phyloP scores from a whole-genome alignment of 1,284 basidiomycete species.

The Ceratobasidium sp. region DNA sequence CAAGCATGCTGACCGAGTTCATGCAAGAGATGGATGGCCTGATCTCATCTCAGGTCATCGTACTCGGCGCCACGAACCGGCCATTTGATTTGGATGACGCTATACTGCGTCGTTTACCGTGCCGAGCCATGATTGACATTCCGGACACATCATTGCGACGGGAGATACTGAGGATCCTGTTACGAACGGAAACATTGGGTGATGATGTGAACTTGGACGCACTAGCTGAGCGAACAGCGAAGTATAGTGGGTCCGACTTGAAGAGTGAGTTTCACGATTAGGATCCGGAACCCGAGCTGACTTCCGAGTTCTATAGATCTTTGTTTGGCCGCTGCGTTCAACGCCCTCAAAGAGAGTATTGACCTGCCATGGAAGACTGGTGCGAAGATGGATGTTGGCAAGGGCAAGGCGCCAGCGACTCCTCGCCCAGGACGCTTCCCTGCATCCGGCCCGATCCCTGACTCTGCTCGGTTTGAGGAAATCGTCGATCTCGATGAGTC shows the following conservation, averaged over 20 bases:
- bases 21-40: slow-evolving; percentile 99
- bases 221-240: slow-evolving; percentile 82
- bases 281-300: not conserved
- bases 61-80: slow-evolving; percentile 94
- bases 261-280: slow-evolving; percentile 75
- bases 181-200: slow-evolving; percentile 81
- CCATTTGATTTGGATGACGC: slow-evolving; percentile 90
- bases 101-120: slow-evolving; percentile 84
- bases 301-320: slow-evolving; percentile 70
- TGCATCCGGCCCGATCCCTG: no score
- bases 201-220: slow-evolving; percentile 74
- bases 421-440: not conserved
- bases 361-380: slow-evolving; percentile 75
- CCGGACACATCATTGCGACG: slow-evolving; percentile 81
- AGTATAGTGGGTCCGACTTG: slow-evolving; percentile 91
- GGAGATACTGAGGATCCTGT: slow-evolving; percentile 84
- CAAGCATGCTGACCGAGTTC: slow-evolving; percentile 89
- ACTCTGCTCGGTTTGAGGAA: not conserved
- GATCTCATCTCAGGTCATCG: slow-evolving; percentile 85
- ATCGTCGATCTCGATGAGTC: not conserved
- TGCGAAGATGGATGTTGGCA: not conserved
- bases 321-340: slow-evolving; percentile 89
- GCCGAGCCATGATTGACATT: slow-evolving; percentile 86
- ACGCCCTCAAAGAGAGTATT: slow-evolving; percentile 89
- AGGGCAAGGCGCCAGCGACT: not conserved